phyloP scores from a whole-genome alignment of 2,329 filamentous ascomycete genomes.

The Colletotrichum sp. region DNA sequence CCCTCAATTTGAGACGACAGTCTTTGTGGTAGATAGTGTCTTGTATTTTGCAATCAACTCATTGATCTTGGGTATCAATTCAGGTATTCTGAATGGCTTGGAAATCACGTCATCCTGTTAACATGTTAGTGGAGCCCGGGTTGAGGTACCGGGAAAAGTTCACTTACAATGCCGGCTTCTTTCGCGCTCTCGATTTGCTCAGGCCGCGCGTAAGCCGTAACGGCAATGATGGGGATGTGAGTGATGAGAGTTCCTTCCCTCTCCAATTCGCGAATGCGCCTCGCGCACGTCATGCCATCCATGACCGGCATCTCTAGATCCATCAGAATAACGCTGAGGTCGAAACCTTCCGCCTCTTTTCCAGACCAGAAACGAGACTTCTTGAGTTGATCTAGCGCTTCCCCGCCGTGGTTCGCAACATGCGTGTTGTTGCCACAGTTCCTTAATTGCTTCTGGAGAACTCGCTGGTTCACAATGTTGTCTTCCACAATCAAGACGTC shows the following conservation, averaged over 20 bases:
- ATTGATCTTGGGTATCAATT: slow-evolving; percentile 71
- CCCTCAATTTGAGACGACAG: neutral
- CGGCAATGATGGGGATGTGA: slow-evolving; percentile 81
- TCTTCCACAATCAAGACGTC: slow-evolving; percentile 72
- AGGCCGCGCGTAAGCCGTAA: slow-evolving; percentile 79
- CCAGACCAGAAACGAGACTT: slow-evolving; percentile 62
- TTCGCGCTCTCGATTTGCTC: slow-evolving; percentile 77
- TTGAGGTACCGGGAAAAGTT: neutral
- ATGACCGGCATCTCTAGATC: slow-evolving; percentile 86
- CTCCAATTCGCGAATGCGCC: slow-evolving; percentile 72
- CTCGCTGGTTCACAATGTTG: slow-evolving; percentile 71
- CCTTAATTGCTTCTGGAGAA: slow-evolving; percentile 65
- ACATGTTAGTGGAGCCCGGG: neutral
- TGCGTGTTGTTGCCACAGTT: slow-evolving; percentile 65
- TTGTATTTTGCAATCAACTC: slow-evolving; percentile 53
- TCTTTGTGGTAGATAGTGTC: slow-evolving; percentile 29
- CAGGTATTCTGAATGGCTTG: slow-evolving; percentile 80
- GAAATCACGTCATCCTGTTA: slow-evolving; percentile 74
- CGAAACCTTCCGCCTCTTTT: slow-evolving; percentile 49
- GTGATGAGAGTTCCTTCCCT: slow-evolving; percentile 61
- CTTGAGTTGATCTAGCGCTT: slow-evolving; percentile 63
- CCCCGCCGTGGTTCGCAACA: slow-evolving; percentile 69
- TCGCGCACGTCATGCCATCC: slow-evolving; percentile 78
- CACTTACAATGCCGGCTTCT: slow-evolving; percentile 73
- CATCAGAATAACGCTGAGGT: slow-evolving; percentile 76